Evolutionary conservation across 1,284 basidiomycete species (phyloP), one percentile per base, ranked within the genome.

Genomic region (Heterobasidion parviporum): DNA sequence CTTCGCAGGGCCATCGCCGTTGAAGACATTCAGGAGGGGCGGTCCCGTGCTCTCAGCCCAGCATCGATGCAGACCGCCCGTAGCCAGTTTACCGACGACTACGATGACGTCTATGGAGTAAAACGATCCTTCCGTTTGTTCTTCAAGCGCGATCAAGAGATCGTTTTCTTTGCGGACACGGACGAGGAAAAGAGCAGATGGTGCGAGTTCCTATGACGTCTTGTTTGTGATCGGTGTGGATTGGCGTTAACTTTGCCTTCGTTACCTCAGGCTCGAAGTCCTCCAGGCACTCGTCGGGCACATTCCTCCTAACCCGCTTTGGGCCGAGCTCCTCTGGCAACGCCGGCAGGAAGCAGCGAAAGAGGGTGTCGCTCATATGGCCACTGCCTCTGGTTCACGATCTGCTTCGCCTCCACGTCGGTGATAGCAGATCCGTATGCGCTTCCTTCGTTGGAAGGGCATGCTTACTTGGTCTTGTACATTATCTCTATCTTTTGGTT

Each of bases 101-200:
- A 83, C 50, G 90, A 93, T 62, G 84, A 82, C 48, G 72, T 85
- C 48, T 89, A 82, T 62, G 78, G 87, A 56, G 83, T 93, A 16
- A 89, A 93, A 61, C 81, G 92, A 50, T 93, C 89, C 2, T 98
- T 98, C 82, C 79, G 88, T 53, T 71, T 99, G 51, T 72, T 87
- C 8, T 98, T 99, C 72, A 80, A 82, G 5, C 80, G 85, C 53
- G 82, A 85, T 44, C 85, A 95, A 64, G 82, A 87, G 56, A 97
- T 98, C 61, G 71, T 81, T 6, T 98, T 98, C 76, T 94, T 89
- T 64, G 92, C 95, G 35, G 95, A 98, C 70, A 89, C 84, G 10
- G 90, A 95, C 61, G 86, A 87, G 59, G 91, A 94, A 67, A 98
- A 97, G 72, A 71, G 75, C 14, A 80, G 78, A 71, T 99, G 95